Base-by-base conservation (phyloP, 148 eudicot genomes). In the Silene uniflora region DNA sequence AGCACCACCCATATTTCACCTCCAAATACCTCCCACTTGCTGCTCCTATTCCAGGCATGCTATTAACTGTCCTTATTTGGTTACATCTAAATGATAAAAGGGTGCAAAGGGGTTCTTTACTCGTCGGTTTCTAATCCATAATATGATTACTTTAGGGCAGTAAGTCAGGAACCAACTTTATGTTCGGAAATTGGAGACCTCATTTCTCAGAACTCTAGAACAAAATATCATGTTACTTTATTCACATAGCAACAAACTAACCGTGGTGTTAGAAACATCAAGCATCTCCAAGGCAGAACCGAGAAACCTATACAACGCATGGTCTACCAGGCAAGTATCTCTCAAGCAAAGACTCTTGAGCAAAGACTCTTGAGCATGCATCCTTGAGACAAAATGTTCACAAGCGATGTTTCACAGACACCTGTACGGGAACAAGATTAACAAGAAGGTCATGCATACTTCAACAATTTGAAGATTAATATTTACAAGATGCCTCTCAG, bases 251-350 rank as follows among this genome's bases (percentile, higher is more conserved):
- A 67, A 73, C 69, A 62, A 72, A 63, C 90, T 75, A 58, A 94
- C 98, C 96, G 81, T 80, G 46, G 96, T 90, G 81, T 87, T 81
- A 70, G 93, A 89, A 80, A 94, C 88, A 84, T 91, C 91, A 79
- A 94, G 97, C 89, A 83, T 84, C 86, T 91, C 91, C 82, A 94
- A 83, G 71, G 85, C 84, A 58, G 76, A 83, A 62, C 98, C 96
- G 73, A 75, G 71, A 73, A 90, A 88, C 29, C 73, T 79, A 82
- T 73, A 77, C 32, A 94, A 80, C 63, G 85, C 84, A 19, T 76
- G 64, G 56, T 89, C 93, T 76, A 64, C 85, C 59, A 84, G 79
- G 42, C 72, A 74, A 79, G 88, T 89, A 73, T 87, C 92, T 74
- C 93, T 89, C 79, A 94, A 75, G 81, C 93, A 92, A 32, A 94